Conservation (phyloP, 768 basidiomycete species). For the Suillus plorans region DNA sequence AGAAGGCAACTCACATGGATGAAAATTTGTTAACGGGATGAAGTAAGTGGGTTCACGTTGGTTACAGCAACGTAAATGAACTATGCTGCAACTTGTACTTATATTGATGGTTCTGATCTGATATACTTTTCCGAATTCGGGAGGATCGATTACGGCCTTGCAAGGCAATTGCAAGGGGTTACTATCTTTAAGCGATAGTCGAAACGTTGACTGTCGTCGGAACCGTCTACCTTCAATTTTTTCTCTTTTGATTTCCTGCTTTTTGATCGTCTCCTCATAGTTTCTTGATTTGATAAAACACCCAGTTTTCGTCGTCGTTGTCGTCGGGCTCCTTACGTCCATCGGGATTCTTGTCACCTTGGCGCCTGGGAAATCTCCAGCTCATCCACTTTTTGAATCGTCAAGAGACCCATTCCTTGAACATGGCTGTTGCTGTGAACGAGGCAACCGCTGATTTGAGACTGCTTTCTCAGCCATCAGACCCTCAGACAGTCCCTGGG, state of each 20-base stretch:
- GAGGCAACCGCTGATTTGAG: conserved; percentile 18
- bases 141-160: conserved; percentile 2
- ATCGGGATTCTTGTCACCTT: background rate
- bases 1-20: background rate
- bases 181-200: background rate
- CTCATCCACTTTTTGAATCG: background rate
- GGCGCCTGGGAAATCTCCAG: conserved; percentile 1
- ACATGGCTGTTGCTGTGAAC: conserved; percentile 1
- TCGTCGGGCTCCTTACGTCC: background rate
- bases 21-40: background rate
- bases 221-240: background rate
- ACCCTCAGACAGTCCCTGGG: background rate
- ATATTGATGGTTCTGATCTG: background rate
- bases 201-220: background rate
- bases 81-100: background rate
- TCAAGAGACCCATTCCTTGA: background rate
- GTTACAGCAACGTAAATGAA: conserved; percentile 12
- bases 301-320: background rate
- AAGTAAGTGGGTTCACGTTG: background rate
- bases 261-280: background rate
- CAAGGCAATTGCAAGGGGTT: background rate
- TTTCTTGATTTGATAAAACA: background rate
- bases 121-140: conserved; percentile 1
- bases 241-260: background rate
- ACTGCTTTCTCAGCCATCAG: conserved; percentile 7